Evolutionary conservation across 768 basidiomycete species (phyloP).

Genomic region (Kwoniella sp.): DNA sequence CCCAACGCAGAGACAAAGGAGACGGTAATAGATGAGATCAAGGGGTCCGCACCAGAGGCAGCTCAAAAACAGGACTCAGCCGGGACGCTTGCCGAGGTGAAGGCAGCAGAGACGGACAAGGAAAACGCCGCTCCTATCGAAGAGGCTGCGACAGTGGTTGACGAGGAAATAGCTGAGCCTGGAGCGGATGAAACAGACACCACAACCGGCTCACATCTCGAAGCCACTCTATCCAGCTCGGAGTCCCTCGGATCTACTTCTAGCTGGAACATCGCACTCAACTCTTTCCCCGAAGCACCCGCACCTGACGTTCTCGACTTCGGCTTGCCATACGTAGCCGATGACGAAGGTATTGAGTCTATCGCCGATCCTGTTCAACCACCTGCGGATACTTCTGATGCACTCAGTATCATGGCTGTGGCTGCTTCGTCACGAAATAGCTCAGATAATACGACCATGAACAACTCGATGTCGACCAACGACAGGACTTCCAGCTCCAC

Average conservation of each 20-base stretch:
- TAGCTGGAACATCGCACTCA: constrained; percentile 44
- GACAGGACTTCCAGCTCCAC: constrained; percentile 19
- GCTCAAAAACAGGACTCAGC: not conserved
- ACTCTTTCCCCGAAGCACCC: constrained; percentile 39
- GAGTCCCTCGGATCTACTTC: constrained; percentile 27
- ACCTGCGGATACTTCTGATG: constrained; percentile 6
- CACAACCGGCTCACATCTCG: not conserved
- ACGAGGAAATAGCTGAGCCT: not conserved
- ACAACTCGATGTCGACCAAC: constrained; percentile 20
- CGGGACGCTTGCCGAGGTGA: not conserved
- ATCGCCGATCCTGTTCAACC: not conserved
- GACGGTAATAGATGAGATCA: not conserved
- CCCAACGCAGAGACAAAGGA: constrained; percentile 36
- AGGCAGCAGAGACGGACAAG: constrained; percentile 3
- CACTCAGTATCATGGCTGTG: constrained; percentile 24
- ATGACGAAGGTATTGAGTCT: constrained; percentile 10
- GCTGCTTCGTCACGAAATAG: constrained; percentile 24
- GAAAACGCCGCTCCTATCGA: not conserved
- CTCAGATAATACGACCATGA: constrained; percentile 13
- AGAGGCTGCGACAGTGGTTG: constrained; percentile 1
- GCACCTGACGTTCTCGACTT: constrained; percentile 22
- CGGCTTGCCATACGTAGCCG: constrained; percentile 20
- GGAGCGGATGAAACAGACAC: not conserved
- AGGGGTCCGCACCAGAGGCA: not conserved
- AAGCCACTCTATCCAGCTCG: constrained; percentile 1